Percentiles rank a stretch among this genome's conserved stretches.
Conservation (phyloP, 805 yeast genomes). For the Myxozyma neotropica region DNA sequence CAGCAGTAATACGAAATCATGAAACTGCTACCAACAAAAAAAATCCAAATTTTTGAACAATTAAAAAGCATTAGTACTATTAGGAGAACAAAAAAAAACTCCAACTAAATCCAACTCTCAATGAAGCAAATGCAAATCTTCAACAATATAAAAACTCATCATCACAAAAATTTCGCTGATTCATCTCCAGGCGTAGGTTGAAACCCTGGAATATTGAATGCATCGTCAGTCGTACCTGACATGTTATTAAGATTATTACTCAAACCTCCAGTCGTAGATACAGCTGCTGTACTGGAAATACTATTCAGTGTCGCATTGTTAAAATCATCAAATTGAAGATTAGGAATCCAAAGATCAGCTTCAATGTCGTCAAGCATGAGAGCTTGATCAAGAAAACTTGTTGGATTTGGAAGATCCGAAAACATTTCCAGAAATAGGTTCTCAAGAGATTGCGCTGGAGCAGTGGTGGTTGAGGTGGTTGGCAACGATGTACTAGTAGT, state of each 20-base stretch:
- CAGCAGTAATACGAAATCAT: no score
- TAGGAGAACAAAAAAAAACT: neutral
- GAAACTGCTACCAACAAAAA: no score
- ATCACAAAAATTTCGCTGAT: constrained; percentile 3
- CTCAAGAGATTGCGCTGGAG: constrained; percentile 29
- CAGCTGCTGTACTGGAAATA: no score
- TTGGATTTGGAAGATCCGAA: constrained; percentile 43
- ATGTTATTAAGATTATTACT: neutral
- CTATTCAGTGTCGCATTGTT: neutral
- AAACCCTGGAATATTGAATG: constrained; percentile 13
- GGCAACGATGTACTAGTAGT: neutral
- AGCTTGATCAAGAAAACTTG: constrained; percentile 41
- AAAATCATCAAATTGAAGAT: constrained; percentile 20
- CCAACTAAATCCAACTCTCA: neutral
- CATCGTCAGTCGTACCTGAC: neutral
- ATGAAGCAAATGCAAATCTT: neutral
- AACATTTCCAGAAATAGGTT: constrained; percentile 41
- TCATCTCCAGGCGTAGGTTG: constrained; percentile 14
- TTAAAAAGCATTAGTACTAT: neutral
- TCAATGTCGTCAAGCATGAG: constrained; percentile 36
- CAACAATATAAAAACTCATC: neutral
- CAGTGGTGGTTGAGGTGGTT: neutral
- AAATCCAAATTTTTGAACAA: neutral
- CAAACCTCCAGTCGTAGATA: no score
- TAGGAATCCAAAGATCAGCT: constrained; percentile 25